Percentiles rank a stretch among this genome's conserved stretches.
Conservation (phyloP, 163 green algal species). For the Picocystis sp. region DNA sequence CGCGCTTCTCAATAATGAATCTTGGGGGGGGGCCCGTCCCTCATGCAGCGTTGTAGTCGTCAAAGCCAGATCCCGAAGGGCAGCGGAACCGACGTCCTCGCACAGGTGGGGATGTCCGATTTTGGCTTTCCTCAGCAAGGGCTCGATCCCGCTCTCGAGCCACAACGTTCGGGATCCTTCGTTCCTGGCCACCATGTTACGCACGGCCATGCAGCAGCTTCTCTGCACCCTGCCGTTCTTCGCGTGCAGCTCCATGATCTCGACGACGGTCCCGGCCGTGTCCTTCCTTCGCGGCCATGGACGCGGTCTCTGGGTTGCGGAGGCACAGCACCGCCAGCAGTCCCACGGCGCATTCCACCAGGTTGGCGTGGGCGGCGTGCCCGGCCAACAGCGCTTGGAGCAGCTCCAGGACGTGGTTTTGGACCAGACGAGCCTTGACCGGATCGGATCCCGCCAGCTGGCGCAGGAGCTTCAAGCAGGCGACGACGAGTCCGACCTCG, state of each 20-base stretch:
- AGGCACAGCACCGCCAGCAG: slow-evolving; percentile 56
- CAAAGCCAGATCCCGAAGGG: slow-evolving; percentile 60
- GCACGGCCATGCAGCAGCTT: slow-evolving; percentile 59
- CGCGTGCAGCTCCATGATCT: slow-evolving; percentile 27
- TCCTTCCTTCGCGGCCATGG: slow-evolving; percentile 33
- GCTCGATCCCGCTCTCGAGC: slow-evolving; percentile 37
- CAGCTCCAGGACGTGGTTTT: slow-evolving; percentile 20
- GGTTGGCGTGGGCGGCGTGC: slow-evolving; percentile 8
- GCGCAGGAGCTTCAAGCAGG: slow-evolving; percentile 38
- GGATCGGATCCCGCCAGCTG: slow-evolving; percentile 64
- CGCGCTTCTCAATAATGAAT: too few relatives aligned
- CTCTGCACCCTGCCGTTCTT: slow-evolving; percentile 29
- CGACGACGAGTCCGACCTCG: slow-evolving; percentile 15
- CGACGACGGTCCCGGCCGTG: slow-evolving; percentile 30
- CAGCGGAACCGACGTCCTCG: slow-evolving; percentile 49
- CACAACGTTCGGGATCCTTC: slow-evolving; percentile 39
- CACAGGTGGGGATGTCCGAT: slow-evolving; percentile 25
- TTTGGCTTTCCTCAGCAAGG: slow-evolving; percentile 34
- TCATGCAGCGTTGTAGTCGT: slow-evolving; percentile 42
- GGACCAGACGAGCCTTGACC: slow-evolving; percentile 48
- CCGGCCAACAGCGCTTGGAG: slow-evolving; percentile 12
- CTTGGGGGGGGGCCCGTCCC: too few relatives aligned
- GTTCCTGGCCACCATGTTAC: slow-evolving; percentile 62
- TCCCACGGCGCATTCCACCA: slow-evolving; percentile 43
- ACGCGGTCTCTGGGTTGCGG: slow-evolving; percentile 39